Evolutionary conservation across 116 monocot species (phyloP).

Genomic region (Phalaenopsis hybrid): DNA sequence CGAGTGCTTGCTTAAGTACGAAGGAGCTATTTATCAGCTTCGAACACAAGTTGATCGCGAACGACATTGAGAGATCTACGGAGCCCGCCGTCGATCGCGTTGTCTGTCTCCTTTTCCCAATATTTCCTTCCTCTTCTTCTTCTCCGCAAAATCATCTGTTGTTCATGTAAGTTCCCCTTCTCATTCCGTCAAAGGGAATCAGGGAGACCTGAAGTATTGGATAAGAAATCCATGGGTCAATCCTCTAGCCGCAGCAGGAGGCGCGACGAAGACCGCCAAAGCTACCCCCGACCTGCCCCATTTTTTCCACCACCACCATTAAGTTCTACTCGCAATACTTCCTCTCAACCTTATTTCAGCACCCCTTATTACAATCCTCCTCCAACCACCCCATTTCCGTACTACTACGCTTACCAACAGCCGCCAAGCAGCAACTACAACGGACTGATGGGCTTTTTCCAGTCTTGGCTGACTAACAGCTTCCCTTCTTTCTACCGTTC

Average conservation of each 20-base stretch:
- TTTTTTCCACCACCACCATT: neutral
- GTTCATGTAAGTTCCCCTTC: neutral
- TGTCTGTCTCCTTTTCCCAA: neutral
- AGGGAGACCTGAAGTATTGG: neutral
- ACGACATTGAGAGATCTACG: too few species aligned
- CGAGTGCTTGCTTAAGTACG: too few species aligned
- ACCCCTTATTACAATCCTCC: neutral
- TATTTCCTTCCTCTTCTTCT: neutral
- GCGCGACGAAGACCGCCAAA: constrained; percentile 10
- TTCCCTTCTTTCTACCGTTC: neutral
- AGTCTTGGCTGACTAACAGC: neutral
- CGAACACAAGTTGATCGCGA: too few species aligned
- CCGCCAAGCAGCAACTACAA: constrained; percentile 9
- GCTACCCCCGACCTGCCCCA: constrained; percentile 1
- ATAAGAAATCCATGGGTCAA: constrained; percentile 25
- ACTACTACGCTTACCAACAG: neutral
- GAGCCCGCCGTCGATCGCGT: neutral
- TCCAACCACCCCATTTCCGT: constrained; percentile 8
- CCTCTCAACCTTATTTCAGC: constrained; percentile 8
- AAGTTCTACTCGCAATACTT: constrained; percentile 11
- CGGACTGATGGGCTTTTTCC: constrained; percentile 8
- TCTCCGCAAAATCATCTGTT: neutral
- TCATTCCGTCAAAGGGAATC: neutral
- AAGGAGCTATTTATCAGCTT: too few species aligned
- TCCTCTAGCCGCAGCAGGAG: constrained; percentile 19